phyloP scores from a whole-genome alignment of 2,329 filamentous ascomycete genomes.

The Mycocentrospora acerina region DNA sequence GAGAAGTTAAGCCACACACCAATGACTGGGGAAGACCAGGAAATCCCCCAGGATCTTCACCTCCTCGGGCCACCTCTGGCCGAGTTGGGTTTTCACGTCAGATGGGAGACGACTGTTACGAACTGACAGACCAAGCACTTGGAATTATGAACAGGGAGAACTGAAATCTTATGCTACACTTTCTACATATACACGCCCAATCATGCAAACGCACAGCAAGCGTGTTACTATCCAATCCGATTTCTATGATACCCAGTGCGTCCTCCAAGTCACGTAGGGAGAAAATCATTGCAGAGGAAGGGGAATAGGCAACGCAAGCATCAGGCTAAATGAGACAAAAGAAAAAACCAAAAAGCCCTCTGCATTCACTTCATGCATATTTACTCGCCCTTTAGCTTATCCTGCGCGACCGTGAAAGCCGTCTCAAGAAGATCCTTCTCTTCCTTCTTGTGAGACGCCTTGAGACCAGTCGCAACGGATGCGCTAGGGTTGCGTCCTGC shows the following conservation, averaged over 20 bases:
- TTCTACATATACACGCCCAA: slow-evolving; percentile 32
- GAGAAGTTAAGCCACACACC: slow-evolving; percentile 6
- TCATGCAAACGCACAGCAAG: slow-evolving; percentile 31
- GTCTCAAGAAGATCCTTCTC: slow-evolving; percentile 78
- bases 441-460: slow-evolving; percentile 86
- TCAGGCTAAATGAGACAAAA: slow-evolving; percentile 5
- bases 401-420: slow-evolving; percentile 64
- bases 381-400: slow-evolving; percentile 67
- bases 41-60: slow-evolving; percentile 4
- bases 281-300: slow-evolving; percentile 7
- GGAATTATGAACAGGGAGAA: slow-evolving; percentile 11
- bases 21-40: background rate
- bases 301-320: slow-evolving; percentile 21
- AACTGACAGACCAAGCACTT: background rate
- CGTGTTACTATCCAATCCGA: slow-evolving; percentile 15
- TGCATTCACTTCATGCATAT: background rate
- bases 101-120: background rate
- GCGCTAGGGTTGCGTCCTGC: slow-evolving; percentile 92
- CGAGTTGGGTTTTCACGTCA: slow-evolving; percentile 8
- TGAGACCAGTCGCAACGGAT: slow-evolving; percentile 89
- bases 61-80: slow-evolving; percentile 12
- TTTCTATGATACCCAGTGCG: slow-evolving; percentile 1
- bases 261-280: slow-evolving; percentile 7
- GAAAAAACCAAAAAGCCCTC: slow-evolving; percentile 5
- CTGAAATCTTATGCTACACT: slow-evolving; percentile 29